Evolutionary conservation across 345 rosid species (phyloP).

Genomic region (Aquilaria yunnanensis): DNA sequence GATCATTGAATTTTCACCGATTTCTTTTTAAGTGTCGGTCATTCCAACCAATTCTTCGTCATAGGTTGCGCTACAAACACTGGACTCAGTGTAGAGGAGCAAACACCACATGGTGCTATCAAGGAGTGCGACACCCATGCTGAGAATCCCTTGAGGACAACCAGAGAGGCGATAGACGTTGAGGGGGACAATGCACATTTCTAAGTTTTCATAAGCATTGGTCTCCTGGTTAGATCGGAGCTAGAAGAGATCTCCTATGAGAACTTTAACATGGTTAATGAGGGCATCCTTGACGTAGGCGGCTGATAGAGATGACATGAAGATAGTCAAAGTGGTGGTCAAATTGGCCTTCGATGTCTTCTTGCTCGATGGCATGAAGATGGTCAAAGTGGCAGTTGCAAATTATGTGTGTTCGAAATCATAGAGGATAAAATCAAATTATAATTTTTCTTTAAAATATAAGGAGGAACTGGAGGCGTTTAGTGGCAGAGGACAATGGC

Average conservation of each 20-base stretch:
- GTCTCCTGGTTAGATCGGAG: constrained; percentile 17
- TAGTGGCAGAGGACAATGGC: no score
- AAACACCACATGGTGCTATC: constrained; percentile 71
- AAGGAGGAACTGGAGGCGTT: no score
- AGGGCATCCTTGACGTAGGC: constrained; percentile 82
- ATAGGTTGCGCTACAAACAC: no score
- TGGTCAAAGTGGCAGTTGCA: no score
- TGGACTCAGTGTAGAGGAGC: constrained; percentile 39
- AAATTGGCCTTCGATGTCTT: no score
- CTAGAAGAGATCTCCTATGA: constrained; percentile 42
- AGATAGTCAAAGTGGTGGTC: no score
- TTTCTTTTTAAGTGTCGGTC: no score
- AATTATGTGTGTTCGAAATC: no score
- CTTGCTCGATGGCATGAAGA: no score
- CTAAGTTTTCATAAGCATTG: constrained; percentile 14
- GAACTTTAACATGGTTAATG: constrained; percentile 62
- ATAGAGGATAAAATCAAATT: no score
- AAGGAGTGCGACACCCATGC: constrained; percentile 62
- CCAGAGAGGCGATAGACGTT: constrained; percentile 80
- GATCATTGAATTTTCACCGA: constrained; percentile 38
- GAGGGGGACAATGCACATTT: constrained; percentile 37
- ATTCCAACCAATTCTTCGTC: no score
- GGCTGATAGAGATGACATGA: constrained; percentile 36
- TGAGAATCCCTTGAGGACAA: constrained; percentile 79
- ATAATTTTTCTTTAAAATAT: no score